phyloP scores from a whole-genome alignment of 257 asterid species.

The Plantago major region DNA sequence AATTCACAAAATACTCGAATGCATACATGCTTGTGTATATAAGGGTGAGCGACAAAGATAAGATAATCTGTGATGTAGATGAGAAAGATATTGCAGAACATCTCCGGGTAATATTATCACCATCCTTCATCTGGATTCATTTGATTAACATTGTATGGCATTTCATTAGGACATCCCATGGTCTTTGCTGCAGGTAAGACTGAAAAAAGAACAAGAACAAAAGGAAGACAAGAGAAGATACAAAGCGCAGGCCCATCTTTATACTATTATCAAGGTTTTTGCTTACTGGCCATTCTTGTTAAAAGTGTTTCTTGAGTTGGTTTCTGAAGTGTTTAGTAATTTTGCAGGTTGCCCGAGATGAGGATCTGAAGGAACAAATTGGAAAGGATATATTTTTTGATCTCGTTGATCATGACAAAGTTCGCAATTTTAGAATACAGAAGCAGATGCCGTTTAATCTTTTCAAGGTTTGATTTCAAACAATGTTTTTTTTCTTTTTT shows the following conservation, averaged over 20 bases:
- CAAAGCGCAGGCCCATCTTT: constrained; percentile 94
- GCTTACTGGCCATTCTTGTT: constrained; percentile 9
- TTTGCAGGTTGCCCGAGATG: constrained; percentile 94
- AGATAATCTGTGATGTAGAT: constrained; percentile 90
- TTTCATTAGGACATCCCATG: constrained; percentile 15
- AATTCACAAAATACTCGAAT: constrained; percentile 93
- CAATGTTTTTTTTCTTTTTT: neutral
- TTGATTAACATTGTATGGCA: constrained; percentile 11
- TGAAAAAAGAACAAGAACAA: constrained; percentile 97
- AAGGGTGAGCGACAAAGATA: constrained; percentile 93
- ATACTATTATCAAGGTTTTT: constrained; percentile 88
- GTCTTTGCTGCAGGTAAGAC: constrained; percentile 58
- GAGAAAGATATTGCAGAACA: constrained; percentile 99
- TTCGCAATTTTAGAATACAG: constrained; percentile 85
- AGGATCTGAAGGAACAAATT: constrained; percentile 80
- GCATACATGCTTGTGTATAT: constrained; percentile 99
- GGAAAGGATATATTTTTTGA: constrained; percentile 90
- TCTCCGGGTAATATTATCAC: constrained; percentile 64
- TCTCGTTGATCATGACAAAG: constrained; percentile 98
- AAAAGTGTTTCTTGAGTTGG: constrained; percentile 12
- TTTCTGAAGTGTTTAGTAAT: constrained; percentile 20
- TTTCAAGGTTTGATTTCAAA: constrained; percentile 66
- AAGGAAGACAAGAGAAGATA: constrained; percentile 92
- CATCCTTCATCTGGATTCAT: constrained; percentile 9
- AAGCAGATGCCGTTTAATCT: constrained; percentile 71